A percentile compares a stretch with the other conserved stretches of the same genome.
Conservation (phyloP, 768 basidiomycete species). For the Porpolomopsis calyptriformis region DNA sequence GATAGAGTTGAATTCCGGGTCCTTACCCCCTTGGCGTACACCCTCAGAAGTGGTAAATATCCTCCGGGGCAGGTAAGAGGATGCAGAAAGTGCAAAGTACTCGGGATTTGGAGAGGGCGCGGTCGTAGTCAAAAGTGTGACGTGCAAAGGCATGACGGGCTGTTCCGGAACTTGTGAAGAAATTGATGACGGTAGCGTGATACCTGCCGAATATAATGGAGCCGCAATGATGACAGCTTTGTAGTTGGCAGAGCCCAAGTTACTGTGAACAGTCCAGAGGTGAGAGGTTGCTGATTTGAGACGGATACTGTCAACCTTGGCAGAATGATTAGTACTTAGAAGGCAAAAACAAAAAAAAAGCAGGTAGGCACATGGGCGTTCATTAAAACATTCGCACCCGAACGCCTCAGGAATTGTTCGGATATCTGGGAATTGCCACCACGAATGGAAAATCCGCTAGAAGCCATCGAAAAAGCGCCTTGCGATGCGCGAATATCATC, state of each 20-base stretch:
- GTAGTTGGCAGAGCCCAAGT: constrained; percentile 41
- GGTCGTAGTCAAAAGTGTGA: constrained; percentile 80
- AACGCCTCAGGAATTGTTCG: constrained; percentile 62
- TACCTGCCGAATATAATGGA: constrained; percentile 64
- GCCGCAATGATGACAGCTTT: constrained; percentile 77
- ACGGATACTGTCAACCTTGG: constrained; percentile 47
- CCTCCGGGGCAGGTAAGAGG: constrained; percentile 41
- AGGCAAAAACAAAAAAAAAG: neutral
- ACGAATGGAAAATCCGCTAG: constrained; percentile 54
- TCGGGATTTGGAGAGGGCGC: constrained; percentile 44
- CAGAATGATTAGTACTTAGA: constrained; percentile 1
- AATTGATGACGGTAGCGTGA: constrained; percentile 40
- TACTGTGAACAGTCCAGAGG: constrained; percentile 44
- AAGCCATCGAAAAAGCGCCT: constrained; percentile 61
- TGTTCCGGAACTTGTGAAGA: constrained; percentile 49
- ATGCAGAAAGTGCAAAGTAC: constrained; percentile 53
- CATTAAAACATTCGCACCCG: constrained; percentile 59
- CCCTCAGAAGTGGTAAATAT: constrained; percentile 67
- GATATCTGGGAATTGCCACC: constrained; percentile 86
- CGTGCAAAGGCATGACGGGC: constrained; percentile 77
- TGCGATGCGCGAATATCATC: constrained; percentile 68
- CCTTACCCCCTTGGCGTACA: constrained; percentile 38
- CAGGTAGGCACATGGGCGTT: constrained; percentile 47
- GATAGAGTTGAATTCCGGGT: constrained; percentile 80
- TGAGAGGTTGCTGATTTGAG: constrained; percentile 31